These are phyloP conservation scores for Pythium aquatile DNA, from an alignment of 352 stramenopile genomes.

Conservation along the genomic window DNA sequence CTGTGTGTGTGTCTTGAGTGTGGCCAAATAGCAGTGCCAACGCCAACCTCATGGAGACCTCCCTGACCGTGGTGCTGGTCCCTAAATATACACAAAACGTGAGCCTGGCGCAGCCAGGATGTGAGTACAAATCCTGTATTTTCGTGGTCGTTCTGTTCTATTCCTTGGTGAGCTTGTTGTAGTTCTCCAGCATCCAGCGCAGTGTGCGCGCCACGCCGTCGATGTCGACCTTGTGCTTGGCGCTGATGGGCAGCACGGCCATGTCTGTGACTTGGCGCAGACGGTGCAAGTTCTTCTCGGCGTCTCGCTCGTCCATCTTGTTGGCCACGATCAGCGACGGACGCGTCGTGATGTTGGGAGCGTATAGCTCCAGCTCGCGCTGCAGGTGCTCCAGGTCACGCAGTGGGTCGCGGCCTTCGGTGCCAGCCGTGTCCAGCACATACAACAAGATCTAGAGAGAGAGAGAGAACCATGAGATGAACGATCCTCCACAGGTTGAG, in stretches of 20 bases:
- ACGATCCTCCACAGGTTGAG: neutral
- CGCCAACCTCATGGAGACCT: neutral
- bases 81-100: neutral
- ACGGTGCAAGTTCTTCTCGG: slow-evolving; percentile 78
- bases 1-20: no score
- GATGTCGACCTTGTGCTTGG: slow-evolving; percentile 87
- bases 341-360: slow-evolving; percentile 78
- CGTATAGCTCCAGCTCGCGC: slow-evolving; percentile 85
- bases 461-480: no score
- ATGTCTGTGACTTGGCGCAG: slow-evolving; percentile 71
- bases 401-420: slow-evolving; percentile 75
- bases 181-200: slow-evolving; percentile 51
- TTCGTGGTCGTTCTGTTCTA: slow-evolving; percentile 8
- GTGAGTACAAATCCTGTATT: neutral
- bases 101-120: neutral
- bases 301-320: slow-evolving; percentile 87
- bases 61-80: no score
- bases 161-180: slow-evolving; percentile 43
- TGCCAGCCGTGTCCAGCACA: slow-evolving; percentile 79
- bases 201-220: slow-evolving; percentile 73
- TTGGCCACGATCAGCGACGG: slow-evolving; percentile 87
- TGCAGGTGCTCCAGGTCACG: slow-evolving; percentile 79
- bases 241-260: slow-evolving; percentile 78
- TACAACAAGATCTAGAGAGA: slow-evolving; percentile 76
- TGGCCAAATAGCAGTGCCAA: neutral